Base-by-base conservation (phyloP, 805 yeast species). In the Cyberlindnera subsufficiens region DNA sequence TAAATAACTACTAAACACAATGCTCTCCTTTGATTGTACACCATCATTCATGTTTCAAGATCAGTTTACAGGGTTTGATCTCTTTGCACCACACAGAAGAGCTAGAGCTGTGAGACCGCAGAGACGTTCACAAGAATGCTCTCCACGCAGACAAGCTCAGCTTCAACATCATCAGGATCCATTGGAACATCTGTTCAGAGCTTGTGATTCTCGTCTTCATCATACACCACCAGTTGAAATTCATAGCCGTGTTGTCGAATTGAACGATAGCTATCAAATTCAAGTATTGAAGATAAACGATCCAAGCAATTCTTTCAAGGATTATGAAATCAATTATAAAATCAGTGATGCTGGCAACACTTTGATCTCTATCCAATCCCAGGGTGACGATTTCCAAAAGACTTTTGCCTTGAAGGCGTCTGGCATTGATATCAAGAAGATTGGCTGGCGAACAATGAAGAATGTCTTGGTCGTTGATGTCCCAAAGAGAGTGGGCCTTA, bases 301-400 rank as follows among this genome's bases (percentile, higher is more conserved):
- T 32, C 34, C 40, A 11, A 19, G 43, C 4, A 42, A 45, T 22
- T 49, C 47, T 17, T 55, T 50, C 37, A 37, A 43, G 18, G 36
- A 42, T 33, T 55, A 53, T 33, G 49, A 46, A 1, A 46, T 56
- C 19, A 30, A 32, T 5, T 52, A 53, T 29, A 45, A 49, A 30
- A 9, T 37, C 10, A 25, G 34, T 14, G 44, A 33, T 20, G 20
- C 22, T 3, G 43, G 44, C 27, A 38, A 33, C 6, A 44, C 45
- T 8, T 19, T 42, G n/a, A 32, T 52, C 6, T 40, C 39, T 6
- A 35, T 54, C 22, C 38, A 38, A 9, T 51, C 56, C 17, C 35
- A 40, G 20, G 30, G 32, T 4, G 60, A 56, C 36, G 40, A 43
- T 3, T 49, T 50, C 22, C 39, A 49, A 14, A 52, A 49, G 38